Evolutionary conservation across 768 basidiomycete genomes (phyloP).

Genomic region (Trametes punicea): DNA sequence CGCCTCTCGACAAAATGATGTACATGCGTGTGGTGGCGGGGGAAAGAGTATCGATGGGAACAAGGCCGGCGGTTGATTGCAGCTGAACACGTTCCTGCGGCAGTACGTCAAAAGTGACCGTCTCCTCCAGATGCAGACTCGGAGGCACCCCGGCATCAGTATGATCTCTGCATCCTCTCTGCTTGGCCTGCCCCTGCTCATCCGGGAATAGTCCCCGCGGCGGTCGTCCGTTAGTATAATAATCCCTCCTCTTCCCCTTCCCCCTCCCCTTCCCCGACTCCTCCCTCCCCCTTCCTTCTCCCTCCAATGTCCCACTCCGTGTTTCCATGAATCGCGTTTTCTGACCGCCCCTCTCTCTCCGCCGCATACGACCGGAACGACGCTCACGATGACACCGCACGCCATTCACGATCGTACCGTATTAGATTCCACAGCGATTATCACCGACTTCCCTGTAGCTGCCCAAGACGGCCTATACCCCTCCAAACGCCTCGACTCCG

Average conservation of each 20-base stretch:
- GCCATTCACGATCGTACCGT: slow-evolving; percentile 19
- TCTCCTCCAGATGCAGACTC: not conserved
- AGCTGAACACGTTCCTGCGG: slow-evolving; percentile 7
- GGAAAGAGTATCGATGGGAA: slow-evolving; percentile 12
- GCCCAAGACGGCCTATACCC: slow-evolving; percentile 11
- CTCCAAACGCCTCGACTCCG: slow-evolving; percentile 2
- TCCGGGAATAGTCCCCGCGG: slow-evolving; percentile 14
- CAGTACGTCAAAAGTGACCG: slow-evolving; percentile 15
- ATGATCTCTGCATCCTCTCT: not conserved
- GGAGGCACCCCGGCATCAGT: not conserved
- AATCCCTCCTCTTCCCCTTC: not conserved
- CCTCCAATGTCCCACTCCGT: not conserved
- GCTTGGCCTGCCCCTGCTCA: slow-evolving; percentile 8
- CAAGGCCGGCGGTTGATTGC: not conserved
- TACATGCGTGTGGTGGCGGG: not conserved
- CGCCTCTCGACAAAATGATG: not conserved
- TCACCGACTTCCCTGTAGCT: slow-evolving; percentile 13
- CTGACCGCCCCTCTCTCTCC: not conserved
- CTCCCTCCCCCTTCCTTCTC: not conserved
- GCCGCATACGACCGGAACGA: slow-evolving; percentile 12
- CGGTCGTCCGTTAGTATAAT: slow-evolving; percentile 4
- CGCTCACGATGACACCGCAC: slow-evolving; percentile 17
- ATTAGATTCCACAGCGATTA: slow-evolving; percentile 7
- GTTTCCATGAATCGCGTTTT: slow-evolving; percentile 6
- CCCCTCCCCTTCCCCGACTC: not conserved